Evolutionary conservation across 2,329 filamentous ascomycete genomes (phyloP), one percentile per base, ranked within the genome.

Genomic region (Orbilia quercus): DNA sequence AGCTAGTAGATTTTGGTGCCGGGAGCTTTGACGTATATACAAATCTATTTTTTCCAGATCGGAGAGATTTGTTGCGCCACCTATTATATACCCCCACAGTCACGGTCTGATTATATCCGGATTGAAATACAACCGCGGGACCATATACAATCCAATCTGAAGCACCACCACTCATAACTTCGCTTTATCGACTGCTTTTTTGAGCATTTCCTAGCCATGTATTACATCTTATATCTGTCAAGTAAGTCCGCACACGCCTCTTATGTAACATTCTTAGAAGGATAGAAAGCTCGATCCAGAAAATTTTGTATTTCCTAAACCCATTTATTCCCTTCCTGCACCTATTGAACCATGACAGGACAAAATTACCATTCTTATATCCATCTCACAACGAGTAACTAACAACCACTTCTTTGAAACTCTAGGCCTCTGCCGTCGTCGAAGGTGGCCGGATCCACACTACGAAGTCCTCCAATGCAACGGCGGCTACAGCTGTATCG

Each of bases 401-500:
- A 58, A 59, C 20, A 40, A 34, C 23, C 31, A 11, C 3, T 16
- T 25, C 53, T 31, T 9, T 4, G 28, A 5, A 31, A 31, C 28
- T 50, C 59, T 51, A 78, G 77, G 77, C 64, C 76, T 78, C 47
- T 78, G 77, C 59, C 76, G 76, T 38, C 77, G 77, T 59, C 75
- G 77, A 74, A 74, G 76, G 47, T 78, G 77, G 77, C 70, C 77
- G 22, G 77, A 78, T 51, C 77, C 77, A 38, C 76, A 76, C 76
- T 90, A 89, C 82, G 84, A 87, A 78, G 83, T 84, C 50, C 86
- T 84, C 79, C 81, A 82, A 64, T 84, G 82, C 66, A 81, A 82
- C 48, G 81, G 82, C 63, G 87, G 88, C 66, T 88, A 86, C 79
- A 84, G 84, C 74, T 90, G 88, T 81, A 86, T 86, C 62, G 88